Evolutionary conservation across 2,329 filamentous ascomycete species (phyloP).

Genomic region (Colletotrichum lupini): DNA sequence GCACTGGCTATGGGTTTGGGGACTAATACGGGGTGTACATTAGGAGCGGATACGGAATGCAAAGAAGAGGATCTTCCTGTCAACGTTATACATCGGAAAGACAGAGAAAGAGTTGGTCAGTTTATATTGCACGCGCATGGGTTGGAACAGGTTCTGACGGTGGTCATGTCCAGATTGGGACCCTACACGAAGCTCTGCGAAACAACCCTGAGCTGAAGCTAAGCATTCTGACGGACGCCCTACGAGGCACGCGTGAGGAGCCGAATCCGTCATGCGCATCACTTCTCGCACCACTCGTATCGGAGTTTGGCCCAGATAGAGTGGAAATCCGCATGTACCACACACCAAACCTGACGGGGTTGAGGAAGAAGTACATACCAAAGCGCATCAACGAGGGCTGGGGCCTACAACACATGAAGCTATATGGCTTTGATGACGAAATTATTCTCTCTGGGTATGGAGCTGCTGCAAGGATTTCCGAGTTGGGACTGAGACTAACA

Average conservation of each 20-base stretch:
- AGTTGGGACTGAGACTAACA: background rate
- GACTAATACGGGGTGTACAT: constrained; percentile 1
- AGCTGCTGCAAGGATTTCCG: background rate
- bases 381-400: constrained; percentile 96
- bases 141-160: background rate
- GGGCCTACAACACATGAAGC: constrained; percentile 99
- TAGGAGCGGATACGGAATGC: constrained; percentile 85
- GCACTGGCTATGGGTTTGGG: background rate
- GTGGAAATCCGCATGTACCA: constrained; percentile 98
- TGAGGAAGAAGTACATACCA: constrained; percentile 86
- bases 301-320: constrained; percentile 83
- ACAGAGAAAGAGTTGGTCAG: constrained; percentile 85
- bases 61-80: constrained; percentile 84
- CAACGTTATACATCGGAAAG: constrained; percentile 97
- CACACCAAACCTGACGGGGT: constrained; percentile 91
- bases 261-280: constrained; percentile 89
- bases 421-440: constrained; percentile 95
- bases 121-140: background rate
- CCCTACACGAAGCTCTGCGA: constrained; percentile 79
- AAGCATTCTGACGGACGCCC: constrained; percentile 89
- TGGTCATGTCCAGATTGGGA: constrained; percentile 70
- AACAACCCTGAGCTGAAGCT: constrained; percentile 81
- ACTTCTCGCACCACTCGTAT: constrained; percentile 83
- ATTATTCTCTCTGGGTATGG: constrained; percentile 89
- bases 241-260: constrained; percentile 91